Evolutionary conservation across 768 basidiomycete species (phyloP).

Genomic region (Coprinellus aureogranulatus): DNA sequence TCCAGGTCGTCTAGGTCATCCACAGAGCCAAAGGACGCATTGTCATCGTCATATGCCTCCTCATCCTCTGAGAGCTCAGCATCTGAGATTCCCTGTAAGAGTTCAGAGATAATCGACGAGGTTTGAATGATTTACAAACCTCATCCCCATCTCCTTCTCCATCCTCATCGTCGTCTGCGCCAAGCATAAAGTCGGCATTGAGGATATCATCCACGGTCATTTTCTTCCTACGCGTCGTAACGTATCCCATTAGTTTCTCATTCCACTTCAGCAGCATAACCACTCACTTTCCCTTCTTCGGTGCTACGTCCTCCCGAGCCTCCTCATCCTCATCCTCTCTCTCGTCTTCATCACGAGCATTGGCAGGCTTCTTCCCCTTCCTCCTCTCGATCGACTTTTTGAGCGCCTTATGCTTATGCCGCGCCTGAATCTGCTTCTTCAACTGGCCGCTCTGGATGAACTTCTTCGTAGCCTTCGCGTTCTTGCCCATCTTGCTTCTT

Average conservation of each 20-base stretch:
- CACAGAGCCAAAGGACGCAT: conserved; percentile 65
- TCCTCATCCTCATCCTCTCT: conserved; percentile 31
- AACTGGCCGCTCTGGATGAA: conserved; percentile 87
- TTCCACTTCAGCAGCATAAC: not conserved
- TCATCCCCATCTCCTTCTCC: conserved; percentile 22
- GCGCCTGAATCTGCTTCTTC: conserved; percentile 78
- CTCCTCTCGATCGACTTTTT: conserved; percentile 69
- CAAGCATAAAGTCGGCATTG: conserved; percentile 69
- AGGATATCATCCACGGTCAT: conserved; percentile 81
- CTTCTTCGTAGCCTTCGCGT: conserved; percentile 73
- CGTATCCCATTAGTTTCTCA: not conserved
- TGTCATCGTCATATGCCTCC: conserved; percentile 41
- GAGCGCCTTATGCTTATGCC: conserved; percentile 78
- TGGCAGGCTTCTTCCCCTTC: conserved; percentile 31
- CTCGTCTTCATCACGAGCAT: conserved; percentile 33
- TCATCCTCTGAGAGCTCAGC: conserved; percentile 34
- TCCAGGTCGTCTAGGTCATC: conserved; percentile 65
- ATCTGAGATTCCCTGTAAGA: conserved; percentile 19
- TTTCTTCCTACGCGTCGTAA: conserved; percentile 34
- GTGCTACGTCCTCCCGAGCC: conserved; percentile 9
- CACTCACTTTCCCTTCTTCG: not conserved
- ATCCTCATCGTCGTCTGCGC: conserved; percentile 49
- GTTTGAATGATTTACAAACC: conserved; percentile 8
- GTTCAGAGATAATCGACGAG: conserved; percentile 4
- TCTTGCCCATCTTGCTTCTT: conserved; percentile 36